A percentile compares a stretch with the other conserved stretches of the same genome.
phyloP scores from a whole-genome alignment of 2,329 filamentous ascomycete genomes.

The Decorospora gaudefroyi region DNA sequence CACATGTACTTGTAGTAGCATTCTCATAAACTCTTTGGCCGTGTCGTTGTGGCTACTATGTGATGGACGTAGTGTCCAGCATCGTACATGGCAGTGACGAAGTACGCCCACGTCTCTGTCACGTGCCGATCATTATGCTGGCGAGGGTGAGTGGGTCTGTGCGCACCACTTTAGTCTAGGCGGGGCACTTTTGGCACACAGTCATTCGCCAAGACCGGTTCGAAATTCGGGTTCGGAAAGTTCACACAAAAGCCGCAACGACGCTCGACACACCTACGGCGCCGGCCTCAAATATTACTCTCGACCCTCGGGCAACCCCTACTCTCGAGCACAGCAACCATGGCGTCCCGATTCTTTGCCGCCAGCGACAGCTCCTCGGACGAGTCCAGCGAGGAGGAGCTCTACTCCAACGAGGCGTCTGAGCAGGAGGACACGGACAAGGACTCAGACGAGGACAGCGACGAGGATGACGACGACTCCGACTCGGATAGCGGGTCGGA shows the following conservation, averaged over 20 bases:
- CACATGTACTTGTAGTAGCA: slow-evolving; percentile 42
- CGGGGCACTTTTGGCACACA: slow-evolving; percentile 24
- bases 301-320: slow-evolving; percentile 29
- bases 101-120: too few relatives aligned
- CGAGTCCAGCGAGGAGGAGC: slow-evolving; percentile 91
- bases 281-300: slow-evolving; percentile 25
- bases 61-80: too few relatives aligned
- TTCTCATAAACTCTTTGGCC: slow-evolving; percentile 35
- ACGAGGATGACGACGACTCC: slow-evolving; percentile 61
- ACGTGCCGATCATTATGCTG: too few relatives aligned
- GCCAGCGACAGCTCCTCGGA: slow-evolving; percentile 95
- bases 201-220: slow-evolving; percentile 19
- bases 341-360: slow-evolving; percentile 89
- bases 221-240: slow-evolving; percentile 28
- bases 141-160: too few relatives aligned
- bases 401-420: slow-evolving; percentile 74
- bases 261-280: slow-evolving; percentile 23
- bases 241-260: slow-evolving; percentile 22
- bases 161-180: slow-evolving; percentile 17
- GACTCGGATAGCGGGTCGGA: slow-evolving; percentile 60
- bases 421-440: slow-evolving; percentile 54
- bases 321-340: slow-evolving; percentile 37
- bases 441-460: slow-evolving; percentile 62
- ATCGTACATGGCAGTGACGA: neutral
- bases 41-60: slow-evolving; percentile 6